Evolutionary conservation across 2,329 filamentous ascomycete species (phyloP).

Genomic region (Aureobasidium mangrovei): DNA sequence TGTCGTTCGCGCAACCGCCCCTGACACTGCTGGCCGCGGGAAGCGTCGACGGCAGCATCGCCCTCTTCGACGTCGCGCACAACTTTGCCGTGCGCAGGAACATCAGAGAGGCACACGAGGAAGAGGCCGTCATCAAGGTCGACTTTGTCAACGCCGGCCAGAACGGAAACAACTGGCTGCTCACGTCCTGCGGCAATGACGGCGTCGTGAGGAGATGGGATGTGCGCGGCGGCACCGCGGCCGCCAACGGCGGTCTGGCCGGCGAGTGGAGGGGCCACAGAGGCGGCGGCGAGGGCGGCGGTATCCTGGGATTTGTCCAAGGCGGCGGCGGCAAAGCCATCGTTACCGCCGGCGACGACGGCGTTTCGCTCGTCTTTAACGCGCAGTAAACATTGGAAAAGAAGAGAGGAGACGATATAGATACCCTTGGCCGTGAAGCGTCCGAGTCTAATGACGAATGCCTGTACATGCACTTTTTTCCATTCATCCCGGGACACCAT

Average conservation of each 20-base stretch:
- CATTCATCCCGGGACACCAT: not conserved
- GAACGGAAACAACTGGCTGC: constrained; percentile 46
- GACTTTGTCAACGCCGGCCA: constrained; percentile 61
- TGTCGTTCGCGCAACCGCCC: constrained; percentile 54
- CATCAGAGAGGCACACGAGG: constrained; percentile 74
- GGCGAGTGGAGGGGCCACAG: constrained; percentile 88
- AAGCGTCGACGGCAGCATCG: constrained; percentile 61
- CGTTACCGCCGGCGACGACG: constrained; percentile 86
- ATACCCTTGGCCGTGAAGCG: not conserved
- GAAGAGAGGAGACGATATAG: not conserved
- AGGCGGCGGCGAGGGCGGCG: constrained; percentile 75
- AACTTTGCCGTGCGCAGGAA: constrained; percentile 79
- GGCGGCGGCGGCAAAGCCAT: constrained; percentile 62
- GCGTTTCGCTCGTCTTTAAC: constrained; percentile 59
- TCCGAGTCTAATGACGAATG: not conserved
- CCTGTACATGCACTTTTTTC: not conserved
- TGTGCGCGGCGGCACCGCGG: constrained; percentile 56
- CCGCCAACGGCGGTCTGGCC: constrained; percentile 59
- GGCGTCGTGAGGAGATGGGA: constrained; percentile 89
- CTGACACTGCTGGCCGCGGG: constrained; percentile 53
- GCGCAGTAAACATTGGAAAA: not conserved
- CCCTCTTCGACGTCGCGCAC: constrained; percentile 76
- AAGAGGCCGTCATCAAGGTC: constrained; percentile 85
- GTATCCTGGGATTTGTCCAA: constrained; percentile 86
- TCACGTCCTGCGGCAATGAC: constrained; percentile 88